Evolutionary conservation across 2,329 filamentous ascomycete genomes (phyloP).

Genomic region (Diaporthe capsici): DNA sequence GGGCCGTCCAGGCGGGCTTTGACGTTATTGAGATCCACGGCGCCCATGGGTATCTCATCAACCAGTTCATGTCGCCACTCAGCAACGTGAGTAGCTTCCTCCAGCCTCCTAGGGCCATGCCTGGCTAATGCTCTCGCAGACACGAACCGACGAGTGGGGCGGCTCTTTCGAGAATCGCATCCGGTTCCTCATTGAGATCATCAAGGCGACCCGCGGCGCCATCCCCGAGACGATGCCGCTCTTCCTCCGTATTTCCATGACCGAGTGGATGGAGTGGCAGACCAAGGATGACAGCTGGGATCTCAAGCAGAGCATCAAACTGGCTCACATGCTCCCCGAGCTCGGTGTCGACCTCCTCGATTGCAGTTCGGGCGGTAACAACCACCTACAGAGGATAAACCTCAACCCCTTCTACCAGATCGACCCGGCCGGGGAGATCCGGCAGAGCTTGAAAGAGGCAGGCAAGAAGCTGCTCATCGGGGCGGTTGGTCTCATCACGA

Average conservation of each 20-base stretch:
- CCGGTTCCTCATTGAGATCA: slow-evolving; percentile 71
- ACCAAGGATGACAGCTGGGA: slow-evolving; percentile 71
- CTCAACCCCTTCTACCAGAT: slow-evolving; percentile 79
- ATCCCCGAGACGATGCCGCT: slow-evolving; percentile 70
- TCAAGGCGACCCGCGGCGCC: slow-evolving; percentile 63
- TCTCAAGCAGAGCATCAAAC: slow-evolving; percentile 74
- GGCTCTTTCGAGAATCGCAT: slow-evolving; percentile 76
- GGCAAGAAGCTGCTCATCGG: slow-evolving; percentile 73
- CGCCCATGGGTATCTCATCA: slow-evolving; percentile 77
- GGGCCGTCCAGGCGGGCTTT: slow-evolving; percentile 78
- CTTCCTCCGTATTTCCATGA: slow-evolving; percentile 71
- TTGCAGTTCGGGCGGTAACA: slow-evolving; percentile 82
- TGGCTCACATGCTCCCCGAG: slow-evolving; percentile 79
- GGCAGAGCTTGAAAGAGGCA: slow-evolving; percentile 70
- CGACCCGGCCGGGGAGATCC: slow-evolving; percentile 79
- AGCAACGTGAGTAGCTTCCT: slow-evolving; percentile 61
- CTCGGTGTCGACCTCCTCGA: slow-evolving; percentile 87
- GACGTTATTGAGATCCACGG: slow-evolving; percentile 81
- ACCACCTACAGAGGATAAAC: slow-evolving; percentile 71
- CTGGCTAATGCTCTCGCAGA: slow-evolving; percentile 48
- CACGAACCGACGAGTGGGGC: slow-evolving; percentile 75
- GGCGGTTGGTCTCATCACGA: slow-evolving; percentile 81
- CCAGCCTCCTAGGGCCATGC: no score
- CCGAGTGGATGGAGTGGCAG: slow-evolving; percentile 72
- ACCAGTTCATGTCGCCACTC: slow-evolving; percentile 74